phyloP scores from a whole-genome alignment of 2,329 filamentous ascomycete species.

The Venturia pyrina region DNA sequence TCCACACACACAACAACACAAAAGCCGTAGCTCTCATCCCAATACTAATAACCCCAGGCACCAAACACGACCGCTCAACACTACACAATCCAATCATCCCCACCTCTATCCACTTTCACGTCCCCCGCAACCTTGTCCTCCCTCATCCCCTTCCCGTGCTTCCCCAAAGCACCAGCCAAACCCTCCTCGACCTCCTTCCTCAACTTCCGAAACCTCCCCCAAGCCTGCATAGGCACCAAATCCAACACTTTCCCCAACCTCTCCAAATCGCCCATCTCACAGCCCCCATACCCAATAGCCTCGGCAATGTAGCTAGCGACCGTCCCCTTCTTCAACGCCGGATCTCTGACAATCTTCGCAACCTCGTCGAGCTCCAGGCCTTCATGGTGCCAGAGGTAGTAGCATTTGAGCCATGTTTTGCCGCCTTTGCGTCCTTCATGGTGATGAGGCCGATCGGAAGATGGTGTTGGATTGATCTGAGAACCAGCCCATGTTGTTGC shows the following conservation, averaged over 20 bases:
- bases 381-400: constrained; percentile 54
- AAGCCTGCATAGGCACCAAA: not conserved
- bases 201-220: not conserved
- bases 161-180: not conserved
- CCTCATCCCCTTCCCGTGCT: not conserved
- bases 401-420: constrained; percentile 40
- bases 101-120: not conserved
- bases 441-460: not conserved
- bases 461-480: not conserved
- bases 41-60: not conserved
- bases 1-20: no score
- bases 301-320: constrained; percentile 51
- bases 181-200: not conserved
- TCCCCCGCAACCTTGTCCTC: not conserved
- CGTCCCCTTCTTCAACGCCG: constrained; percentile 47
- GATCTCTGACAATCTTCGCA: constrained; percentile 47
- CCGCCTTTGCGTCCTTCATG: constrained; percentile 15
- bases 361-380: constrained; percentile 40
- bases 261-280: not conserved
- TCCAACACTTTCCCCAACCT: not conserved
- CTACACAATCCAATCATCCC: not conserved
- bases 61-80: not conserved
- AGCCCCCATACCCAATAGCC: constrained; percentile 29
- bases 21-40: no score
- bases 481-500: not conserved